Conservation (phyloP, 805 yeast genomes). For the Yarrowia sp. region DNA sequence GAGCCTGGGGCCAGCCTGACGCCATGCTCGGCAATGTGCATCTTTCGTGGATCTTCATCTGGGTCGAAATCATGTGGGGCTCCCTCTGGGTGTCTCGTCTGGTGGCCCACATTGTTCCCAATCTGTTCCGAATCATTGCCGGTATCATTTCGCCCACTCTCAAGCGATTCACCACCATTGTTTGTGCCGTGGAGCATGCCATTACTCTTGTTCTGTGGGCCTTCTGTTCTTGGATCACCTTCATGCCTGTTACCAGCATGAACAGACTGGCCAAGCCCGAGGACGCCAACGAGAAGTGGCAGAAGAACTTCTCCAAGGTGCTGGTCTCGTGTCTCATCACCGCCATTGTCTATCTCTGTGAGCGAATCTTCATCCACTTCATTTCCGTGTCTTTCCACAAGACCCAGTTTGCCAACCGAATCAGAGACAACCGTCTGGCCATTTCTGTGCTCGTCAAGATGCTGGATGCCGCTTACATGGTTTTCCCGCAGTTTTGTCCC, state of each 20-base stretch:
- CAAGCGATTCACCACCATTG: conserved; percentile 35
- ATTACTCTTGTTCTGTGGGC: conserved; percentile 39
- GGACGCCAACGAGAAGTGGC: conserved; percentile 36
- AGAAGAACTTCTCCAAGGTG: conserved; percentile 37
- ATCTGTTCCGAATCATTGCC: conserved; percentile 33
- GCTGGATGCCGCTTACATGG: conserved; percentile 36
- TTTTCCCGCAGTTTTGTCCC: conserved; percentile 38
- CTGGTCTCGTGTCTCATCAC: conserved; percentile 40
- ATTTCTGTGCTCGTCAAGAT: conserved; percentile 35
- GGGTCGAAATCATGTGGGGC: conserved; percentile 43
- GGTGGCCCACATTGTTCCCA: conserved; percentile 39
- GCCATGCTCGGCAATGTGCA: conserved; percentile 38
- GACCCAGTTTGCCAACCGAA: conserved; percentile 41
- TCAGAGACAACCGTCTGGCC: conserved; percentile 39
- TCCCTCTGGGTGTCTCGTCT: conserved; percentile 38
- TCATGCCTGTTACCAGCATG: conserved; percentile 37
- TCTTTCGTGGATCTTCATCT: conserved; percentile 41
- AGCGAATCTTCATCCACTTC: conserved; percentile 40
- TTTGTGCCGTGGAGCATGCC: conserved; percentile 39
- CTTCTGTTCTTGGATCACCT: conserved; percentile 39
- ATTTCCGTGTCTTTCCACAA: conserved; percentile 42
- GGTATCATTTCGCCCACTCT: conserved; percentile 37
- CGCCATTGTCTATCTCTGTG: conserved; percentile 39
- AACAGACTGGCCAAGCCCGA: conserved; percentile 32
- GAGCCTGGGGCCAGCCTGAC: conserved; percentile 38